phyloP scores from a whole-genome alignment of 768 basidiomycete species.

The Collybia nuda region DNA sequence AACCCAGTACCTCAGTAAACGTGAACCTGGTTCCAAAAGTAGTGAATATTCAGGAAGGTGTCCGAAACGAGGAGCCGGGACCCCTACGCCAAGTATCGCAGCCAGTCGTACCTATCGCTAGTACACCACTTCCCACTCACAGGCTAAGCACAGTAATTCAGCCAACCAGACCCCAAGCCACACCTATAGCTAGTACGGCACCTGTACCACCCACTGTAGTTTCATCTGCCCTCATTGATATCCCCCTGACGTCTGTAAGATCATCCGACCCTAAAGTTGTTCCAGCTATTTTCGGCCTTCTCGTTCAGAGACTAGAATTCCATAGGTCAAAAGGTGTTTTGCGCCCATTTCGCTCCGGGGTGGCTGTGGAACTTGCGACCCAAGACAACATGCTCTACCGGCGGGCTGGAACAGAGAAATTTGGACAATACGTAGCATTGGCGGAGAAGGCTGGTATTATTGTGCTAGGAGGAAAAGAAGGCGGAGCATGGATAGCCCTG shows the following conservation, averaged over 20 bases:
- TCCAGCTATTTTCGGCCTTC: constrained; percentile 26
- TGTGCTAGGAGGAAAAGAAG: constrained; percentile 36
- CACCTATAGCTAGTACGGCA: no score
- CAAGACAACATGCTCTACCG: constrained; percentile 28
- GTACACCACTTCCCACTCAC: no score
- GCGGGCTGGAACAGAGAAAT: constrained; percentile 37
- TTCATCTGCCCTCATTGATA: no score
- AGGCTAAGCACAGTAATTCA: no score
- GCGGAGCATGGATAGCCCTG: constrained; percentile 37
- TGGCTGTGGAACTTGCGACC: constrained; percentile 32
- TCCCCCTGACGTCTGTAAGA: neutral
- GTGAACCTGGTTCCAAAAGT: no score
- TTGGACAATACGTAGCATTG: constrained; percentile 37
- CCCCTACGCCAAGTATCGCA: no score
- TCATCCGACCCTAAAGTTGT: constrained; percentile 8
- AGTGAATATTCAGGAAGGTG: no score
- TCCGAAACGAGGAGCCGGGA: no score
- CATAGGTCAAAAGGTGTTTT: constrained; percentile 29
- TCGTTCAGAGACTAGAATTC: constrained; percentile 32
- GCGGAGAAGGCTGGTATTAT: constrained; percentile 39
- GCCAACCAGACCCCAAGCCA: no score
- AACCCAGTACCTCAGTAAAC: no score
- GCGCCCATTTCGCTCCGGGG: constrained; percentile 32
- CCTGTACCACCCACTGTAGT: no score
- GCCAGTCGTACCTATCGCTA: no score